Base-by-base conservation (phyloP, 2,329 filamentous ascomycete genomes). In the Neofusicoccum kwambonambiense region DNA sequence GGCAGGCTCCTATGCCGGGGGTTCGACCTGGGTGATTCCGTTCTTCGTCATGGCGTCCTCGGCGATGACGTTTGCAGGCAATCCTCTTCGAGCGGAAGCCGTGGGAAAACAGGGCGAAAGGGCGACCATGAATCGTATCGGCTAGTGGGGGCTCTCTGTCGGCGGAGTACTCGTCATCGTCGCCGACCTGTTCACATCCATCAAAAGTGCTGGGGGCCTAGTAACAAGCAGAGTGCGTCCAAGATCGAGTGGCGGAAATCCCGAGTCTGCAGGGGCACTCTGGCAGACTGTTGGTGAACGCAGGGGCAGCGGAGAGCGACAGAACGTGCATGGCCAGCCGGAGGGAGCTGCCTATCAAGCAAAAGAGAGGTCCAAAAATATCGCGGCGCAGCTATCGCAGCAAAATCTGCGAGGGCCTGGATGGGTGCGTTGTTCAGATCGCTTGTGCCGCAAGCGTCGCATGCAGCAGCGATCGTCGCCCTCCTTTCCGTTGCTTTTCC, bases 401-500 rank as follows among this genome's bases (percentile, higher is more conserved):
- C 34, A 42, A 27, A 35, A 22, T 58, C 54, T 45, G 54, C 52
- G 12, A 17, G 13, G 39, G 54, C 31, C 54, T 58, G 54, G 54
- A 60, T 37, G 56, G 31, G 17, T 60, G 56, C 31, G 56, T 9
- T 60, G 56, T 47, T 22, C 56, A 60, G 56, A 19, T 19, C 12
- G 56, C 31, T 19, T 47, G 31, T 22, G 56, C 31, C 9, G 41
- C 41, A 27, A 3, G 12, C 54, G 19, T 17, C 50, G 50, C 31
- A 47, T 35, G 27, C 9, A 47, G 56, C 56, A 60, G 41, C 37
- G 56, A 60, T 60, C 56, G 47, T 37, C 56, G 13, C 8, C n/a
- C 27, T 45, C 54, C 13, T 27, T 15, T 27, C 17, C 42, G 39
- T 58, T 58, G 54, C 56, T 60, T 60, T 60, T 60, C 42, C 42